These are phyloP conservation scores for Przewalskia tangutica DNA, from an alignment of 257 asterid genomes.

Conservation along the genomic window DNA sequence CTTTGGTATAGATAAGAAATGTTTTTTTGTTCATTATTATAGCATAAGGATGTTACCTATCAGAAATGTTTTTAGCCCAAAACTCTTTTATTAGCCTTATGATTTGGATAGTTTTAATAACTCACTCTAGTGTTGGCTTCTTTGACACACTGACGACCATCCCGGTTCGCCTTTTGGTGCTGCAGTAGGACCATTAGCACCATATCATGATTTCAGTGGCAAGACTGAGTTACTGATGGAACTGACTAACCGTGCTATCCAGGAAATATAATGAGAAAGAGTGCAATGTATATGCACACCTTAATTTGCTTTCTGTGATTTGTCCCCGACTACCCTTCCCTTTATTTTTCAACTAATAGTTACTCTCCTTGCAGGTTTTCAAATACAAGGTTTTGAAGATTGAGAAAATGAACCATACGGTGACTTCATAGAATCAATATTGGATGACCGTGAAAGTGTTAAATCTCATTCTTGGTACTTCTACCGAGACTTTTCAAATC, in stretches of 20 bases:
- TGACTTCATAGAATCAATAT: too few species aligned
- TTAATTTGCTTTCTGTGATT: not conserved
- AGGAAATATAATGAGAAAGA: not conserved
- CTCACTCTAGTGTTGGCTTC: not conserved
- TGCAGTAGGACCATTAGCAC: not conserved
- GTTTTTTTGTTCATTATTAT: too few species aligned
- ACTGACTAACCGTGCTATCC: not conserved
- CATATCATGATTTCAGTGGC: not conserved
- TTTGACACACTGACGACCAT: not conserved
- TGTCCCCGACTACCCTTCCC: not conserved
- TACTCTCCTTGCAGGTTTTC: not conserved
- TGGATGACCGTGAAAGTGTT: not conserved
- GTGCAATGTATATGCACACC: not conserved
- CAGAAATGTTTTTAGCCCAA: too few species aligned
- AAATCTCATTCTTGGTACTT: not conserved
- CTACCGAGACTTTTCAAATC: not conserved
- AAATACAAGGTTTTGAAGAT: not conserved
- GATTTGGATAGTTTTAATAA: not conserved
- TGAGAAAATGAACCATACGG: not conserved
- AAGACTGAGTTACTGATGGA: not conserved
- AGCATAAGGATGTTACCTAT: too few species aligned
- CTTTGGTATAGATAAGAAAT: too few species aligned
- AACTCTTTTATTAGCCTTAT: not conserved
- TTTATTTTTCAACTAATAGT: not conserved
- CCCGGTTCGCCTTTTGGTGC: not conserved